These are phyloP conservation scores for Geotrichum macrosporum DNA, from an alignment of 1,139 yeast species.

Conservation along the genomic window DNA sequence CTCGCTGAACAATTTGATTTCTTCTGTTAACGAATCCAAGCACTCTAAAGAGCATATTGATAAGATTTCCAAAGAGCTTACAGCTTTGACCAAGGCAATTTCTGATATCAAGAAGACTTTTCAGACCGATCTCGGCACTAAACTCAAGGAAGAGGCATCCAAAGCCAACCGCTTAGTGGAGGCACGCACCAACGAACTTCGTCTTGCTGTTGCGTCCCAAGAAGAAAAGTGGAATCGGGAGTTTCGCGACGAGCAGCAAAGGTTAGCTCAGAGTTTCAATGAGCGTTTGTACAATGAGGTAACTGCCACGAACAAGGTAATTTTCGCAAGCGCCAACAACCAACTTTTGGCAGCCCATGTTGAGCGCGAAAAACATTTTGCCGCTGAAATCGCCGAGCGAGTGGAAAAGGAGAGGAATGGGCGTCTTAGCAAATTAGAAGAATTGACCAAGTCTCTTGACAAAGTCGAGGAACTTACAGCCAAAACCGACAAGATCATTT, in stretches of 20 bases:
- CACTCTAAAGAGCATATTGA: slow-evolving; percentile 33
- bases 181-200: slow-evolving; percentile 31
- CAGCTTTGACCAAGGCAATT: slow-evolving; percentile 32
- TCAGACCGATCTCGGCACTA: slow-evolving; percentile 28
- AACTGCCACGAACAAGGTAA: slow-evolving; percentile 62
- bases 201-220: slow-evolving; percentile 45
- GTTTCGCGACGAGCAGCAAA: slow-evolving; percentile 58
- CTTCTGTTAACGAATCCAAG: slow-evolving; percentile 45
- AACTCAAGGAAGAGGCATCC: slow-evolving; percentile 25
- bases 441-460: slow-evolving; percentile 54
- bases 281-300: slow-evolving; percentile 61
- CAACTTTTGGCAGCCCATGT: slow-evolving; percentile 67
- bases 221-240: slow-evolving; percentile 53
- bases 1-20: slow-evolving; percentile 52
- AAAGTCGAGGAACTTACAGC: slow-evolving; percentile 57
- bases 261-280: slow-evolving; percentile 60
- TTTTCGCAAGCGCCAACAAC: slow-evolving; percentile 71
- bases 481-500: slow-evolving; percentile 55
- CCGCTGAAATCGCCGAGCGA: slow-evolving; percentile 55
- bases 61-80: slow-evolving; percentile 31
- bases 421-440: slow-evolving; percentile 64
- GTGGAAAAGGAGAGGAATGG: slow-evolving; percentile 80
- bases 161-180: slow-evolving; percentile 16
- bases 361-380: slow-evolving; percentile 68
- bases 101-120: slow-evolving; percentile 28